Conservation (phyloP, 257 asterid species). For the Primulina tabacum region DNA sequence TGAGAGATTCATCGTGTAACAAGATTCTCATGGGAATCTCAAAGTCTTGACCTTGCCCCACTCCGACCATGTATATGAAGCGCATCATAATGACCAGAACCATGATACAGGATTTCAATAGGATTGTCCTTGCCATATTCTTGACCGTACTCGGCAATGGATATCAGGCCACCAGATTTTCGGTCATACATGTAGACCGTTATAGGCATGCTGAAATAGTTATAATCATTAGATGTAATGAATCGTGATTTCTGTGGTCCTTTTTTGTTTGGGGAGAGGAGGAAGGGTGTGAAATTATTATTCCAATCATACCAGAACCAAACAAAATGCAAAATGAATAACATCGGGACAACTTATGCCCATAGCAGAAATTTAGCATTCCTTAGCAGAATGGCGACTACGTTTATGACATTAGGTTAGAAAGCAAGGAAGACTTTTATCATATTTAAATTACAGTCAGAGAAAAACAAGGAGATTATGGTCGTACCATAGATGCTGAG, state of each 20-base stretch:
- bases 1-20: neutral
- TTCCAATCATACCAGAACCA: neutral
- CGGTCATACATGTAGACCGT: constrained; percentile 76
- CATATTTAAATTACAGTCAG: neutral
- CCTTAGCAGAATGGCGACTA: neutral
- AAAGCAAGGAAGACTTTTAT: neutral
- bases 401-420: neutral
- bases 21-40: constrained; percentile 17
- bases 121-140: constrained; percentile 79
- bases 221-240: constrained; percentile 21
- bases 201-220: constrained; percentile 74
- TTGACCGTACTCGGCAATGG: constrained; percentile 91
- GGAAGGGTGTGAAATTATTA: neutral
- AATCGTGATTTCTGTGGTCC: neutral
- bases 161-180: constrained; percentile 70
- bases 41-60: constrained; percentile 61
- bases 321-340: neutral
- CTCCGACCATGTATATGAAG: constrained; percentile 50
- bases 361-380: neutral
- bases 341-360: neutral
- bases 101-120: constrained; percentile 73
- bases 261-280: neutral
- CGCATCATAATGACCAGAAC: constrained; percentile 92
- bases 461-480: neutral
- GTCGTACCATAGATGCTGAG: neutral